Evolutionary conservation across 208 protist genomes (phyloP).

Genomic region (Strigomonas galati): DNA sequence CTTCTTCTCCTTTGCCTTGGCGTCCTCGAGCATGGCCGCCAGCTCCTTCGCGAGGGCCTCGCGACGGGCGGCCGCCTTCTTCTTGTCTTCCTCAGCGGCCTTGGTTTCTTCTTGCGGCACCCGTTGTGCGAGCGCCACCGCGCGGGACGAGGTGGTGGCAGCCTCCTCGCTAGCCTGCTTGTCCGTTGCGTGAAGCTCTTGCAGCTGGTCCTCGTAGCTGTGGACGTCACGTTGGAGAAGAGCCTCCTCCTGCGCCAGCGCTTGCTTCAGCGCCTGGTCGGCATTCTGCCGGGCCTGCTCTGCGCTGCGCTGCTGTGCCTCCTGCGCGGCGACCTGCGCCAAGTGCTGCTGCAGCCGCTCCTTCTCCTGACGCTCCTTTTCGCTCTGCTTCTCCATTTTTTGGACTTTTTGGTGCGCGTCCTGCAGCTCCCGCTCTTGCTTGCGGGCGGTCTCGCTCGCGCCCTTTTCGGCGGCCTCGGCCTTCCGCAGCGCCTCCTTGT

Average conservation of each 20-base stretch:
- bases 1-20: conserved; percentile 5
- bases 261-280: no score
- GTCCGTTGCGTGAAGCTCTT: conserved; percentile 8
- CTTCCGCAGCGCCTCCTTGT: conserved; percentile 8
- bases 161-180: not conserved
- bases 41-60: not conserved
- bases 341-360: conserved; percentile 3
- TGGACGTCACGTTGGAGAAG: no score
- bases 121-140: not conserved
- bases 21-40: not conserved
- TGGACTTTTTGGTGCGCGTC: not conserved
- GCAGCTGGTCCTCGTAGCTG: no score
- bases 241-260: no score
- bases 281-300: no score
- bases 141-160: conserved; percentile 9
- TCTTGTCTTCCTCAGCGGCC: not conserved
- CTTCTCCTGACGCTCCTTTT: not conserved
- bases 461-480: not conserved
- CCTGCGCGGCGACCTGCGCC: conserved; percentile 7
- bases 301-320: not conserved
- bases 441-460: not conserved
- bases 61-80: not conserved
- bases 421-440: conserved; percentile 11
- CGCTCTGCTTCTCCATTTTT: not conserved
- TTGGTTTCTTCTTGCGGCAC: conserved; percentile 7